A percentile compares a stretch with the other conserved stretches of the same genome.
Conservation (phyloP, 306 rosid genomes). For the Hippophae gyantsensis region DNA sequence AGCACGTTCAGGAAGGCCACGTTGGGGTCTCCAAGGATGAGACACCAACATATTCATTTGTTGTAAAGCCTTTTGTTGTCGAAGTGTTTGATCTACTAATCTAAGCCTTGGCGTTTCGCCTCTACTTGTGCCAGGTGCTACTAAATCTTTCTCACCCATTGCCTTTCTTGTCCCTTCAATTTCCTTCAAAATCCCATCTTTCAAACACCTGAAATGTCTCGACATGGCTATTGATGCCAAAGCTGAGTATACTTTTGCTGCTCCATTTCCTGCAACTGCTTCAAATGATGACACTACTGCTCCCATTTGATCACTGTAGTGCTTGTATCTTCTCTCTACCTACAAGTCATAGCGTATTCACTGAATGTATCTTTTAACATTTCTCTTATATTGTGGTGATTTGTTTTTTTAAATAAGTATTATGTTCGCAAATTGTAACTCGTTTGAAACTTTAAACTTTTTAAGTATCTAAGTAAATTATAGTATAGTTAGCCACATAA, state of each 20-base stretch:
- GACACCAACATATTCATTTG: conserved; percentile 85
- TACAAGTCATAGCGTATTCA: conserved; percentile 7
- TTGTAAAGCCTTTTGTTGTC: conserved; percentile 82
- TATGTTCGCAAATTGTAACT: too few species aligned
- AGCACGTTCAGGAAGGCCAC: conserved; percentile 89
- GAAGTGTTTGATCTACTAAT: conserved; percentile 56
- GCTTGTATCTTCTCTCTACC: conserved; percentile 85
- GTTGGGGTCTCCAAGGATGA: conserved; percentile 98
- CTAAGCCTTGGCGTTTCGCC: conserved; percentile 90
- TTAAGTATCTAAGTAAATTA: too few species aligned
- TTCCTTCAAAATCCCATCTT: conserved; percentile 65
- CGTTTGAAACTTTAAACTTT: too few species aligned
- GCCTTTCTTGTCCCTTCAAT: conserved; percentile 49
- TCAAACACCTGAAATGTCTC: conserved; percentile 64
- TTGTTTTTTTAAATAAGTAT: too few species aligned
- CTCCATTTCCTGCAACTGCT: conserved; percentile 65
- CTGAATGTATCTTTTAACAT: too few species aligned
- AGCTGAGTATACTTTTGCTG: conserved; percentile 73
- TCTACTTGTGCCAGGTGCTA: conserved; percentile 60
- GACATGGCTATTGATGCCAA: conserved; percentile 91
- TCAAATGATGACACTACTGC: conserved; percentile 72
- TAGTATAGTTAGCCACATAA: too few species aligned
- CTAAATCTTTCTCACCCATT: conserved; percentile 78
- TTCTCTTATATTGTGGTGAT: too few species aligned
- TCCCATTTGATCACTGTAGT: conserved; percentile 86